Conservation (phyloP, 2,329 filamentous ascomycete genomes). For the Diaporthe humulicola region DNA sequence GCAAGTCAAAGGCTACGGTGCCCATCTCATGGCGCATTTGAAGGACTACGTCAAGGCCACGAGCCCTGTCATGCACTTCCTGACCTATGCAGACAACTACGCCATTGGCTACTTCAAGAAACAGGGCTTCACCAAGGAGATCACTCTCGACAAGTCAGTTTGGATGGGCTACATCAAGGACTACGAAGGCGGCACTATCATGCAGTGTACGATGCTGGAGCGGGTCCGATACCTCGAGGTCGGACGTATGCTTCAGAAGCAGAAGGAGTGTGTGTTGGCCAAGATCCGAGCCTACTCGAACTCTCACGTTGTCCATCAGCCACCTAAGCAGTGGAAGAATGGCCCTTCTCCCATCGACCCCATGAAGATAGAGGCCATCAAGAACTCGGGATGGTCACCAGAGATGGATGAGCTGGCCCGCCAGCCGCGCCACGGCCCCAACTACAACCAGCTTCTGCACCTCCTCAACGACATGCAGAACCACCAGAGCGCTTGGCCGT, state of each 20-base stretch:
- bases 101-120: conserved; percentile 99
- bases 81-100: conserved; percentile 99
- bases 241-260: conserved; percentile 94
- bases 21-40: conserved; percentile 96
- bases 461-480: conserved; percentile 97
- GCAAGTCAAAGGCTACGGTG: conserved; percentile 98
- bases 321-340: conserved; percentile 88
- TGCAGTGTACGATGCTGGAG: conserved; percentile 98
- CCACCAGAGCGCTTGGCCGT: conserved; percentile 93
- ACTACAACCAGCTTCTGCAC: conserved; percentile 93
- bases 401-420: conserved; percentile 98
- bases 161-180: conserved; percentile 99
- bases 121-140: conserved; percentile 98
- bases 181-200: conserved; percentile 98
- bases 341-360: conserved; percentile 83
- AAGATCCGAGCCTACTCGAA: conserved; percentile 95
- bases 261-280: conserved; percentile 94
- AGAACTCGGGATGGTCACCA: conserved; percentile 91
- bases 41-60: conserved; percentile 99
- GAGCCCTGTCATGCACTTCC: conserved; percentile 96
- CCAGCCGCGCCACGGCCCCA: conserved; percentile 94
- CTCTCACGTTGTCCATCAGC: conserved; percentile 87
- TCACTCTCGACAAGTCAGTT: conserved; percentile 87
- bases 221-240: conserved; percentile 94
- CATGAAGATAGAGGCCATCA: conserved; percentile 88